phyloP scores from a whole-genome alignment of 306 rosid species.

The Sesbania bispinosa region DNA sequence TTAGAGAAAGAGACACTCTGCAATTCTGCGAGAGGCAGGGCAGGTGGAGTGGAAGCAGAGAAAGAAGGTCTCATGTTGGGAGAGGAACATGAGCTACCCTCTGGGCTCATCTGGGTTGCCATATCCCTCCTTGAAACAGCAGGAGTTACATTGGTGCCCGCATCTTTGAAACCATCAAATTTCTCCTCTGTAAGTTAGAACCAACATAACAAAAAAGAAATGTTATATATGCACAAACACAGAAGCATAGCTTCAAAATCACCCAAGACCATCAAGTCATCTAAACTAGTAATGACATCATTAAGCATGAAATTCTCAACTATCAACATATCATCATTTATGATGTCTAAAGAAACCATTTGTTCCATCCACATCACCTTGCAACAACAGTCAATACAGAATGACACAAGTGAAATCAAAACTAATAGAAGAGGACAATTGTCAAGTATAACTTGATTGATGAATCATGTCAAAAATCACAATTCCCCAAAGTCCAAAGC shows the following conservation, averaged over 20 bases:
- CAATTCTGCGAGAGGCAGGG: slow-evolving; percentile 50
- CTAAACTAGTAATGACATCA: background rate
- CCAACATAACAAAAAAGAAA: background rate
- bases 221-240: slow-evolving; percentile 14
- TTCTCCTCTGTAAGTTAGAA: slow-evolving; percentile 50
- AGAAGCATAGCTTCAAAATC: slow-evolving; percentile 11
- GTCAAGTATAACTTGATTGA: background rate
- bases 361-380: slow-evolving; percentile 13
- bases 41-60: slow-evolving; percentile 56
- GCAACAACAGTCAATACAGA: slow-evolving; percentile 35
- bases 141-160: slow-evolving; percentile 58
- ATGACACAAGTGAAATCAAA: background rate
- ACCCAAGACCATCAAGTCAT: background rate
- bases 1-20: slow-evolving; percentile 52
- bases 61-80: slow-evolving; percentile 50
- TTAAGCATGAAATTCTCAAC: slow-evolving; percentile 3
- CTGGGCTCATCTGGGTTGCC: slow-evolving; percentile 99
- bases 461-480: background rate
- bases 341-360: slow-evolving; percentile 6
- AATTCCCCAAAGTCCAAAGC: slow-evolving; percentile 4
- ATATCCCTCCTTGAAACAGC: slow-evolving; percentile 89
- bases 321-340: background rate
- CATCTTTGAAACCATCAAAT: slow-evolving; percentile 63
- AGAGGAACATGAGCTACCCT: slow-evolving; percentile 68
- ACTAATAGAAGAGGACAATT: background rate